Conservation (phyloP, 2,329 filamentous ascomycete genomes). For the Aschersonia sp. region DNA sequence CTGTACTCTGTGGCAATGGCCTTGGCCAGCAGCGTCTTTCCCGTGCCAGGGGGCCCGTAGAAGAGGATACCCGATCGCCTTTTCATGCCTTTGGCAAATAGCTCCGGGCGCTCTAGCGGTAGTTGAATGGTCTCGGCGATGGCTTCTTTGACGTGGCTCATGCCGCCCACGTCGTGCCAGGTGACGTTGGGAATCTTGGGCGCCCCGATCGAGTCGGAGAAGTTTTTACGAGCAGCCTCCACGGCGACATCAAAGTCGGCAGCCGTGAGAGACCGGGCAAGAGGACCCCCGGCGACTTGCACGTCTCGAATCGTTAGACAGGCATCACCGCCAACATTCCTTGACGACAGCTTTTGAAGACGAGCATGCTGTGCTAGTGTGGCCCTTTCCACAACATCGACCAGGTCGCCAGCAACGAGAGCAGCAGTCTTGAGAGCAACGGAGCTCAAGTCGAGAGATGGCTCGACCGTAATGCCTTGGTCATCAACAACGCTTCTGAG, state of each 20-base stretch:
- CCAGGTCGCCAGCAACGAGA: slow-evolving; percentile 82
- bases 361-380: slow-evolving; percentile 62
- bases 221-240: slow-evolving; percentile 92
- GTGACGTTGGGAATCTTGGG: slow-evolving; percentile 96
- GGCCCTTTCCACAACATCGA: slow-evolving; percentile 88
- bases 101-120: slow-evolving; percentile 76
- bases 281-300: slow-evolving; percentile 72
- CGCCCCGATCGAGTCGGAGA: slow-evolving; percentile 91
- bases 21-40: slow-evolving; percentile 85
- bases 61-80: slow-evolving; percentile 90
- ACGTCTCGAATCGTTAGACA: slow-evolving; percentile 63
- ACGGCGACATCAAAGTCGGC: slow-evolving; percentile 86
- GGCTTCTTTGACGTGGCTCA: slow-evolving; percentile 92
- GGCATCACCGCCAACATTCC: slow-evolving; percentile 20
- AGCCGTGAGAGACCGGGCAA: slow-evolving; percentile 64
- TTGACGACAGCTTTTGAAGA: slow-evolving; percentile 55
- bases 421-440: slow-evolving; percentile 93
- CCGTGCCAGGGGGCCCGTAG: slow-evolving; percentile 81
- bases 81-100: slow-evolving; percentile 96
- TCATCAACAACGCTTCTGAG: slow-evolving; percentile 65
- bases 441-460: slow-evolving; percentile 68
- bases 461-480: slow-evolving; percentile 60
- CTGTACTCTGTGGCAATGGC: slow-evolving; percentile 90
- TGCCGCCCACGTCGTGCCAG: slow-evolving; percentile 90
- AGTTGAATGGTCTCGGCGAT: slow-evolving; percentile 93